Conservation (phyloP, 2,329 filamentous ascomycete species). For the Atkinsonella hypoxylon region DNA sequence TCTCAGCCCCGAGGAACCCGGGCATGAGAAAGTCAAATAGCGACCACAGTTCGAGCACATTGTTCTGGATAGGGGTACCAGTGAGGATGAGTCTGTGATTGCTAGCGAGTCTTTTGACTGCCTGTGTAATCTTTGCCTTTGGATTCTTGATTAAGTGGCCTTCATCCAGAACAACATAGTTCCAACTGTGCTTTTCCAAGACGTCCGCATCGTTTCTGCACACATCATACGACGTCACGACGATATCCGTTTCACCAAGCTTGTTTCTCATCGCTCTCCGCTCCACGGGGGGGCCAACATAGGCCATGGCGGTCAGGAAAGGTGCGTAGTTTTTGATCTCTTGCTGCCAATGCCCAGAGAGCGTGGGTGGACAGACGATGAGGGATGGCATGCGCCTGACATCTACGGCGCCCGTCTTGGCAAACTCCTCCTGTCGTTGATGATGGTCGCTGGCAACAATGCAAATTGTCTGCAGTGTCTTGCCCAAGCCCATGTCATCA, state of each 20-base stretch:
- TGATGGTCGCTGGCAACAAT: conserved; percentile 98
- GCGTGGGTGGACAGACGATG: conserved; percentile 89
- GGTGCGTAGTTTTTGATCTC: conserved; percentile 93
- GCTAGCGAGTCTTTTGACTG: conserved; percentile 78
- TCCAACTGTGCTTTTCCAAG: conserved; percentile 77
- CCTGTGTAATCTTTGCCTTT: conserved; percentile 87
- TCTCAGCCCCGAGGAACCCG: conserved; percentile 85
- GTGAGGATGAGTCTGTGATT: conserved; percentile 95
- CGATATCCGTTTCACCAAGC: conserved; percentile 73
- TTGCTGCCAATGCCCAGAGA: conserved; percentile 98
- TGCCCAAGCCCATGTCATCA: conserved; percentile 97
- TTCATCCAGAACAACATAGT: conserved; percentile 94
- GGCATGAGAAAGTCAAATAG: conserved; percentile 99
- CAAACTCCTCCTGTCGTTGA: conserved; percentile 79
- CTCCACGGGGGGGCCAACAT: conserved; percentile 79
- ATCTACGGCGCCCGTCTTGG: conserved; percentile 68
- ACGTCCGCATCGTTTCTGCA: conserved; percentile 91
- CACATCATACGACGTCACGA: conserved; percentile 96
- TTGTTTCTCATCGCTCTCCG: conserved; percentile 57
- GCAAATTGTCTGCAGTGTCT: conserved; percentile 93
- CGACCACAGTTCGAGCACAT: conserved; percentile 93
- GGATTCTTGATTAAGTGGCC: conserved; percentile 98
- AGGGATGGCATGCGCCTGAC: conserved; percentile 73
- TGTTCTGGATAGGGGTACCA: conserved; percentile 95
- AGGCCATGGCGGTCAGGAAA: conserved; percentile 80